A percentile compares a stretch with the other conserved stretches of the same genome.
Evolutionary conservation across 495 filamentous ascomycete genomes (phyloP).

Genomic region (Penicillium nucicola): DNA sequence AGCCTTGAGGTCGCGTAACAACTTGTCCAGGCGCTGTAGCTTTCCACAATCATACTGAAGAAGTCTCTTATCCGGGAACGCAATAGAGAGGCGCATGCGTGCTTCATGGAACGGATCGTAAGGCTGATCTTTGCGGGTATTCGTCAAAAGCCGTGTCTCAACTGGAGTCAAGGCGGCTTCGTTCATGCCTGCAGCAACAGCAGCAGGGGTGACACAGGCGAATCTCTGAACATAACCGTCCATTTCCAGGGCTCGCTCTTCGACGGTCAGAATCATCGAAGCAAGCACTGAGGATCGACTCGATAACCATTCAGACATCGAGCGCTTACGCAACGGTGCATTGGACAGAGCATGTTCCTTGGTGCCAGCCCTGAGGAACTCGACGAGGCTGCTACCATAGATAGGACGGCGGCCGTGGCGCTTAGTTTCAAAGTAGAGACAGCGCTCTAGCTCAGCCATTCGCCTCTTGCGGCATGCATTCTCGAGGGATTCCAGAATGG

Average conservation of each 20-base stretch:
- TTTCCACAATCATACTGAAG: conserved; percentile 98
- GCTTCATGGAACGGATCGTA: conserved; percentile 92
- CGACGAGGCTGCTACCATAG: conserved; percentile 72
- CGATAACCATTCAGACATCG: conserved; percentile 68
- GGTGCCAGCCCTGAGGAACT: conserved; percentile 64
- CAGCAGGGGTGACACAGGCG: conserved; percentile 85
- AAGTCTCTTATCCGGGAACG: conserved; percentile 92
- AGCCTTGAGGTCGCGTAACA: conserved; percentile 83
- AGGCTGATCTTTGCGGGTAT: conserved; percentile 50
- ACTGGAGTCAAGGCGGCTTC: conserved; percentile 66
- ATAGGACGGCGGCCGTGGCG: conserved; percentile 78
- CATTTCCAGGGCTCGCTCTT: conserved; percentile 66
- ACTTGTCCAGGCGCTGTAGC: conserved; percentile 81
- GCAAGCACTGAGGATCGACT: conserved; percentile 65
- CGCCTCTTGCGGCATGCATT: conserved; percentile 66
- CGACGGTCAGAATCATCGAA: conserved; percentile 69
- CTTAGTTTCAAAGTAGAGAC: conserved; percentile 75
- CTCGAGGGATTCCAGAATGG: conserved; percentile 69
- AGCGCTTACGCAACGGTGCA: conserved; percentile 37
- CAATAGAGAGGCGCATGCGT: conserved; percentile 87
- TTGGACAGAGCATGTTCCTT: conserved; percentile 41
- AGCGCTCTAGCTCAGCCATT: conserved; percentile 76
- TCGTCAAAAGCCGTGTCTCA: conserved; percentile 50
- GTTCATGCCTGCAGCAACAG: conserved; percentile 73
- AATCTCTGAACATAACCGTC: conserved; percentile 80